phyloP scores from a whole-genome alignment of 768 basidiomycete genomes.

The Mycena olivaceomarginata region DNA sequence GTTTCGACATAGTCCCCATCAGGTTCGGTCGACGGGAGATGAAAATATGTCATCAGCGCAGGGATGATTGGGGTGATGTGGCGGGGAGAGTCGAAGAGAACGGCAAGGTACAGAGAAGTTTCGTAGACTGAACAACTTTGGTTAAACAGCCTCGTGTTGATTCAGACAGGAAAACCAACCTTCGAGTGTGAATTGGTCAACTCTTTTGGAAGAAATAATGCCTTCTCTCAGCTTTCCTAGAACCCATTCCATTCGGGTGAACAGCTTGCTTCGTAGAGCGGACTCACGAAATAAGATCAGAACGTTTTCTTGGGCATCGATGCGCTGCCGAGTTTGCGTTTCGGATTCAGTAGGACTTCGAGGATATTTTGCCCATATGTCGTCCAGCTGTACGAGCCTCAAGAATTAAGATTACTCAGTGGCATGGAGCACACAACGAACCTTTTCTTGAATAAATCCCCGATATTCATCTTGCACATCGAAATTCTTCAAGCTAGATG shows the following conservation, averaged over 20 bases:
- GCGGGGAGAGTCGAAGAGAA: slow-evolving; percentile 75
- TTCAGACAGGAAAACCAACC: slow-evolving; percentile 62
- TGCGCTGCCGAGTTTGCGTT: slow-evolving; percentile 58
- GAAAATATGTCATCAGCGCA: slow-evolving; percentile 72
- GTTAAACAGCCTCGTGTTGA: neutral
- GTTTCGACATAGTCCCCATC: slow-evolving; percentile 52
- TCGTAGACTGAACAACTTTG: slow-evolving; percentile 75
- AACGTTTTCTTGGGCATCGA: slow-evolving; percentile 80
- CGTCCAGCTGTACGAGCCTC: slow-evolving; percentile 63
- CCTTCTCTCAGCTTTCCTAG: slow-evolving; percentile 88
- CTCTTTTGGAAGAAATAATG: slow-evolving; percentile 74
- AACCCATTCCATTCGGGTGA: neutral
- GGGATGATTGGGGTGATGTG: slow-evolving; percentile 80
- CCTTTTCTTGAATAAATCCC: slow-evolving; percentile 79
- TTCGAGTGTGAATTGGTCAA: slow-evolving; percentile 79
- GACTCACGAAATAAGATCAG: slow-evolving; percentile 84
- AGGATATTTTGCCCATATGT: slow-evolving; percentile 64
- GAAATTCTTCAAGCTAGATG: slow-evolving; percentile 74
- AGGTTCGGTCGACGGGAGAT: slow-evolving; percentile 53
- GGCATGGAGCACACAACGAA: slow-evolving; percentile 49
- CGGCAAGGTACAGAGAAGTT: slow-evolving; percentile 80
- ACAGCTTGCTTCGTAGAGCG: no score
- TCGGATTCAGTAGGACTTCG: slow-evolving; percentile 55
- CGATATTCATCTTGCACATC: slow-evolving; percentile 82
- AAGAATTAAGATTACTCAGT: neutral